Evolutionary conservation across 140 eudicot species (phyloP).

Genomic region (Flaveria floridana): DNA sequence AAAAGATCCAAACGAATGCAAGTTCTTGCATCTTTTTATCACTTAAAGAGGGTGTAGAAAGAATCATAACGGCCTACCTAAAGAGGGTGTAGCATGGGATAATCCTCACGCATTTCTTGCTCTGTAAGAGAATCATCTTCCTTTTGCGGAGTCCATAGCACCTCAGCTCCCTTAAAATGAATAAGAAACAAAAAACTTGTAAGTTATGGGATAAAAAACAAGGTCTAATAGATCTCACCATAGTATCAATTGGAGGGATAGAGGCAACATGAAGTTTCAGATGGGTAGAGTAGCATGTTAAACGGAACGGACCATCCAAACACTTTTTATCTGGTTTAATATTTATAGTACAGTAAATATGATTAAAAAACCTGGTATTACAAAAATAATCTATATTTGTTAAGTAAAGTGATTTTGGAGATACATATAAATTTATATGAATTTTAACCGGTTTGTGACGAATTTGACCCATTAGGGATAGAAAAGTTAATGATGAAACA

Average conservation of each 20-base stretch:
- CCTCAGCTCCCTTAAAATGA: conserved; percentile 59
- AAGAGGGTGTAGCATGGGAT: conserved; percentile 14
- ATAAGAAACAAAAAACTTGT: background rate
- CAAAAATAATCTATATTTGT: background rate
- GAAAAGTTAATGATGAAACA: background rate
- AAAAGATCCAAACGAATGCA: conserved; percentile 3
- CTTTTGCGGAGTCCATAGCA: conserved; percentile 81
- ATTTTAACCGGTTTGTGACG: background rate
- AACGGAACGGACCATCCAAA: background rate
- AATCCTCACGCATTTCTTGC: conserved; percentile 11
- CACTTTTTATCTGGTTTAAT: background rate
- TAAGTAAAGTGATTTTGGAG: background rate
- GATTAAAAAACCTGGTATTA: background rate
- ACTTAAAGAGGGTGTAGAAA: background rate
- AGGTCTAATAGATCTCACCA: background rate
- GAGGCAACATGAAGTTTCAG: background rate
- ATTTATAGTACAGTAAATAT: background rate
- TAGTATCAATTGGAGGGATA: background rate
- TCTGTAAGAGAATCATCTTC: conserved; percentile 45
- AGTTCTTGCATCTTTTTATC: background rate
- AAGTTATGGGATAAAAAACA: background rate
- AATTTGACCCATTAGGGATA: background rate
- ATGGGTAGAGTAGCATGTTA: background rate
- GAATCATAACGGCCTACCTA: background rate
- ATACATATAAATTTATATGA: background rate